These are phyloP conservation scores for Xylariaceae sp. DNA, from an alignment of 2,329 filamentous ascomycete species.

Conservation along the genomic window DNA sequence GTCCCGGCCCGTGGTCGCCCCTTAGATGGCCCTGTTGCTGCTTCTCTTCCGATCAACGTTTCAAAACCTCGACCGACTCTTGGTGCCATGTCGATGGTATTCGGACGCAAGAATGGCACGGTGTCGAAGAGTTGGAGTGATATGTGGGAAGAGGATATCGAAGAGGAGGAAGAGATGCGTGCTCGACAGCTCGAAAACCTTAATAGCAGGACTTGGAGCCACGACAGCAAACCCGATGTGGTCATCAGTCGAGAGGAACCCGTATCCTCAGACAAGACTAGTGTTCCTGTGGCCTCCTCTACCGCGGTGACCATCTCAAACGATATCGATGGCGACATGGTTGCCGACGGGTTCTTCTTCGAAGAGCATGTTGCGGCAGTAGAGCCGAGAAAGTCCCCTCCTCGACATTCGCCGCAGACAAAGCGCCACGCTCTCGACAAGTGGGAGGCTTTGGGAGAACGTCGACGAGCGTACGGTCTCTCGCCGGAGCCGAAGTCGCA, in stretches of 20 bases:
- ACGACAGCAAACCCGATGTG: constrained; percentile 56
- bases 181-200: constrained; percentile 56
- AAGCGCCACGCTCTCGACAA: constrained; percentile 68
- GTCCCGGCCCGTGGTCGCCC: constrained; percentile 41
- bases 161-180: constrained; percentile 65
- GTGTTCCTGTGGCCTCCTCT: constrained; percentile 35
- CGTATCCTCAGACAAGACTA: constrained; percentile 38
- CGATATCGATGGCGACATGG: constrained; percentile 58
- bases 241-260: constrained; percentile 33
- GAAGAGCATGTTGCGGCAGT: constrained; percentile 52
- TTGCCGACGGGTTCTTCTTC: constrained; percentile 67
- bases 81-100: constrained; percentile 70
- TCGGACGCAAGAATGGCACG: constrained; percentile 68
- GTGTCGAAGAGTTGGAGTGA: constrained; percentile 99
- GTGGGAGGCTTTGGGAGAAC: constrained; percentile 83
- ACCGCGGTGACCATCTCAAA: constrained; percentile 35
- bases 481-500: constrained; percentile 44
- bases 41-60: constrained; percentile 73
- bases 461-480: constrained; percentile 62
- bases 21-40: constrained; percentile 55
- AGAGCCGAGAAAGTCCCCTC: constrained; percentile 32
- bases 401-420: constrained; percentile 59
- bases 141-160: constrained; percentile 88
- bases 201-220: constrained; percentile 74
- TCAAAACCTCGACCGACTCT: constrained; percentile 66